A percentile compares a stretch with the other conserved stretches of the same genome.
These are phyloP conservation scores for Chrysanthemum lavandulifolium DNA, from an alignment of 129 eudicot species.

Conservation along the genomic window DNA sequence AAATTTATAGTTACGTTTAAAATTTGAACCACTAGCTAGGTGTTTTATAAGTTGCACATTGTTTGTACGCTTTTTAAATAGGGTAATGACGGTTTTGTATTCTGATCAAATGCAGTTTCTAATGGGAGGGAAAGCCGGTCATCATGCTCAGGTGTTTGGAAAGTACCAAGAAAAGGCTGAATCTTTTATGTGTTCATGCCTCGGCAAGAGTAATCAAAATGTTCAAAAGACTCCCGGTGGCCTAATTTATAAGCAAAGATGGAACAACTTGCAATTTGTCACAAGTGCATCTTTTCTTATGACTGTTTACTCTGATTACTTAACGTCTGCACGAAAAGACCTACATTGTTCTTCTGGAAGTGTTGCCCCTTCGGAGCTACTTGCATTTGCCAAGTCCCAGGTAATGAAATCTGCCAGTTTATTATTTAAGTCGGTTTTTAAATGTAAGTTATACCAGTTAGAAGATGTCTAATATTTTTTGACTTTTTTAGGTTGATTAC, in stretches of 20 bases:
- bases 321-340: slow-evolving; percentile 54
- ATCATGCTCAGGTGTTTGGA: slow-evolving; percentile 53
- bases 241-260: slow-evolving; percentile 73
- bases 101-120: slow-evolving; percentile 53
- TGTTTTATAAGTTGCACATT: not conserved
- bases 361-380: slow-evolving; percentile 69
- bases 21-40: too few relatives aligned
- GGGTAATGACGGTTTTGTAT: not conserved
- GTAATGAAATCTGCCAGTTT: slow-evolving; percentile 21
- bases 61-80: not conserved
- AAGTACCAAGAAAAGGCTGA: slow-evolving; percentile 84
- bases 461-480: not conserved
- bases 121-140: slow-evolving; percentile 77
- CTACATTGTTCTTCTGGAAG: slow-evolving; percentile 55
- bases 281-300: slow-evolving; percentile 88
- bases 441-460: too few relatives aligned
- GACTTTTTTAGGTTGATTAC: slow-evolving; percentile 71
- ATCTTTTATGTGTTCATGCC: slow-evolving; percentile 84
- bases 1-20: too few relatives aligned
- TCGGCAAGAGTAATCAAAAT: slow-evolving; percentile 68
- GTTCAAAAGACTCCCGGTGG: slow-evolving; percentile 92
- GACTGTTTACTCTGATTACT: slow-evolving; percentile 84
- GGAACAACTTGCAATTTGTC: slow-evolving; percentile 96
- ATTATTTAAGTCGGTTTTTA: not conserved
- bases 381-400: slow-evolving; percentile 77